Base-by-base conservation (phyloP, 2,329 filamentous ascomycete species). In the Dactylellina leptospora region DNA sequence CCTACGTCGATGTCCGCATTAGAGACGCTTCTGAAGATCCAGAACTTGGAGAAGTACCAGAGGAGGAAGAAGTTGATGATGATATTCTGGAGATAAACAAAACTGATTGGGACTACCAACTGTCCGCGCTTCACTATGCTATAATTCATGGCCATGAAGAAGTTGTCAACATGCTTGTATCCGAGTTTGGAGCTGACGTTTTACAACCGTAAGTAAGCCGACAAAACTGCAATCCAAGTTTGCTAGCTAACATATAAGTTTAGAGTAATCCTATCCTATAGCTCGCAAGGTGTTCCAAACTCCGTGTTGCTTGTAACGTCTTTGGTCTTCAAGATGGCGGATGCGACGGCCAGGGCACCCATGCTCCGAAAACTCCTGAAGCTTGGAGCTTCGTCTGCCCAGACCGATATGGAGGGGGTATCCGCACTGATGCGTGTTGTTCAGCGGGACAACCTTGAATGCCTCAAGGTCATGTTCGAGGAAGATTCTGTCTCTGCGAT, bases 61-160 rank as follows among this genome's bases (percentile, higher is more conserved):
- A 40, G 13, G 50, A 59, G 38, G 82, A 85, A 18, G 83, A 86
- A 0, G 84, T 88, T 6, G 89, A 90, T 18, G 90, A 90, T 0
- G 91, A 96, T 79, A 85, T 93, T 54, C 93, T 90, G 78, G 87
- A 95, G 75, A 84, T 92, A 70, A 88, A 96, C 75, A 85, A 89
- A 0, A 78, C 90, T 18, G 86, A 90, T 1, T 96, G 92, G 92
- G 91, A 96, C 76, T 70, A 74, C 27, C 53, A 58, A 9, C 74
- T 76, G 69, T 66, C 74, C 8, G 86, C 92, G 0, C 82, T 96
- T 2, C 92, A 96, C 78, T 83, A 92, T 27, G 92, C 91, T 4
- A 92, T 96, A 71, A 78, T 90, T 0, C 85, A 86, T 64, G 90
- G 90, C 0, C 88, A 95, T 74, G 81, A 85, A 25, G 84, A 88